Base-by-base conservation (phyloP, 2,329 filamentous ascomycete species). In the Drechslerella dactyloides region DNA sequence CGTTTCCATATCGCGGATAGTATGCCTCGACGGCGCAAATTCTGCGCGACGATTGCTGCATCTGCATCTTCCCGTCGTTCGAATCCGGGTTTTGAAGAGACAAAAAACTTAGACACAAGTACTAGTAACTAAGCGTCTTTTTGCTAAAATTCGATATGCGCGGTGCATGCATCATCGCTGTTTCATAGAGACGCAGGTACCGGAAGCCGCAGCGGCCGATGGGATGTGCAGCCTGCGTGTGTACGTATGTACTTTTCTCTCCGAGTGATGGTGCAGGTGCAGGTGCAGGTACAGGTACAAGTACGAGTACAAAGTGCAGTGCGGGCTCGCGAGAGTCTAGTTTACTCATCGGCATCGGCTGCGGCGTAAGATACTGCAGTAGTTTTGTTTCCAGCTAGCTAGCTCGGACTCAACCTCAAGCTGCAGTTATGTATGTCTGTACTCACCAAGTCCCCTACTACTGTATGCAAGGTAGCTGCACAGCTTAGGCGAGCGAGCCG, bases 101-200 rank as follows among this genome's bases (percentile, higher is more conserved):
- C 5, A 48, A 21, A 21, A 48, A 44, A 5, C 17, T 17, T 21
- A 48, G 5, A 21, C 44, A 48, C 44, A 19, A 19, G n/a, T n/a
- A n/a, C n/a, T n/a, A n/a, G n/a, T n/a, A n/a, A n/a, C n/a, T n/a
- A n/a, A n/a, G n/a, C n/a, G n/a, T n/a, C n/a, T n/a, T n/a, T 10
- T 2, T 6, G 6, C 19, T 21, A 23, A 48, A 10, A 21, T 48
- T 48, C 44, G 44, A 23, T 33, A 33, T 23, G 44, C 44, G 44
- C 44, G 19, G 44, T 48, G 44, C 44, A 48, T 48, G 44, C 44
- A 48, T 48, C 44, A 48, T 23, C 44, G 44, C 44, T 48, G 44
- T 48, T 48, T 48, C 44, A 48, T 19, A 8, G 27, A 3, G 17
- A 48, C 19, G 44, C 44, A 48, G 44, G 44, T 48, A 48, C 44